phyloP scores from a whole-genome alignment of 2,329 filamentous ascomycete species.

The Fusarium tricinctum region DNA sequence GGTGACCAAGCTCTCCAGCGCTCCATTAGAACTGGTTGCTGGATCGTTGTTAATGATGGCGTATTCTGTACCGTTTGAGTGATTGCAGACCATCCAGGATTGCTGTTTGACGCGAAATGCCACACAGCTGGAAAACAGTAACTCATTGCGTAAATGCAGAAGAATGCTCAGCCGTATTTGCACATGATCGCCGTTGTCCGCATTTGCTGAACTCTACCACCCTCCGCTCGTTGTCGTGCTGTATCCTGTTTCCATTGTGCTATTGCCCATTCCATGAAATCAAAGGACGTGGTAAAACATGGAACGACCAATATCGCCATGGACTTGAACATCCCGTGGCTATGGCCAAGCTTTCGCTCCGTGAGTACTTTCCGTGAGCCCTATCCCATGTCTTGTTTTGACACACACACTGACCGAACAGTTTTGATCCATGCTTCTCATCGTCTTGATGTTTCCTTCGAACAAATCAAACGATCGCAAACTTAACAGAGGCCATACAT shows the following conservation, averaged over 20 bases:
- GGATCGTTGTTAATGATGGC: background rate
- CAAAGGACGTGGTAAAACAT: background rate
- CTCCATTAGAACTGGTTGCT: background rate
- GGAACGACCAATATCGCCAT: background rate
- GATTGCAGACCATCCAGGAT: background rate
- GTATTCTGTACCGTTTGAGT: background rate
- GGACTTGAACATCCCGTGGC: background rate
- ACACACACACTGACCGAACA: background rate
- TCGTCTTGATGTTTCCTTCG: background rate
- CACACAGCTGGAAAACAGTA: background rate
- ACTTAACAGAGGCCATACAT: background rate
- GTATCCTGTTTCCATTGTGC: background rate
- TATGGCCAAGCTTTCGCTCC: background rate
- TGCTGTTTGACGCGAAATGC: background rate
- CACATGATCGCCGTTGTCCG: background rate
- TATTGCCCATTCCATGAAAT: background rate
- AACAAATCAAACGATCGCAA: background rate
- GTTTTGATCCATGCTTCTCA: background rate
- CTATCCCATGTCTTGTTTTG: background rate
- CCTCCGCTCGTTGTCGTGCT: background rate
- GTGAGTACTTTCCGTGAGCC: slow-evolving; percentile 1
- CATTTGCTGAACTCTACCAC: background rate
- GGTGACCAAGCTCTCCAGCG: background rate
- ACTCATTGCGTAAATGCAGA: background rate
- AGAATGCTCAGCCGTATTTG: background rate